These are phyloP conservation scores for Stentor coeruleus DNA, from an alignment of 73 alveolate species.

Conservation along the genomic window DNA sequence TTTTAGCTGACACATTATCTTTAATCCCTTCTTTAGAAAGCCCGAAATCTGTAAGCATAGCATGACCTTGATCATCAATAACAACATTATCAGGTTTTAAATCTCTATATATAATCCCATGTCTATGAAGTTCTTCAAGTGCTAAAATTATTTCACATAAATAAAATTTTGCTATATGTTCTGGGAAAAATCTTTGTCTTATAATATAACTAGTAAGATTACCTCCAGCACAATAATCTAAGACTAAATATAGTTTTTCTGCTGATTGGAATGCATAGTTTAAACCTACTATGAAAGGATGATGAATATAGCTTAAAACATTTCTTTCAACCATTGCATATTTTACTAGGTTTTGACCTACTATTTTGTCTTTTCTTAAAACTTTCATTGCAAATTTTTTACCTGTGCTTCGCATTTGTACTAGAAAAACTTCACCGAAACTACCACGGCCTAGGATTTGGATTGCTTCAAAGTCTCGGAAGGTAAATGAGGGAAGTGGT, in stretches of 20 bases:
- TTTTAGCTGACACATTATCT: conserved; percentile 47
- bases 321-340: conserved; percentile 92
- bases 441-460: conserved; percentile 71
- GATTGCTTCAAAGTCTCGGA: conserved; percentile 43
- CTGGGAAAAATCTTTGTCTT: conserved; percentile 81
- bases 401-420: conserved; percentile 44
- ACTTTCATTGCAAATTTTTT: conserved; percentile 79
- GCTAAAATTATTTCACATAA: conserved; percentile 85
- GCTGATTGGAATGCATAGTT: conserved; percentile 88
- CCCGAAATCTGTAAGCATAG: conserved; percentile 95
- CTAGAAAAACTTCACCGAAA: conserved; percentile 80
- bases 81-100: conserved; percentile 94
- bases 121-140: conserved; percentile 78
- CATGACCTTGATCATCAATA: conserved; percentile 93
- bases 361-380: conserved; percentile 64
- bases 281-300: conserved; percentile 91
- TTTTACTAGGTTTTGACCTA: conserved; percentile 82
- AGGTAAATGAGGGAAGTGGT: no score
- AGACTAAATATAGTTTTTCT: conserved; percentile 71
- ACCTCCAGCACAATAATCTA: conserved; percentile 90
- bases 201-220: conserved; percentile 75
- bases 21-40: conserved; percentile 84
- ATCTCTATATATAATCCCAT: conserved; percentile 92
- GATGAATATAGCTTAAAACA: conserved; percentile 75
- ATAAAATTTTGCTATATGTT: conserved; percentile 78